Evolutionary conservation across 768 basidiomycete genomes (phyloP).

Genomic region (Pleurotus pulmonarius): DNA sequence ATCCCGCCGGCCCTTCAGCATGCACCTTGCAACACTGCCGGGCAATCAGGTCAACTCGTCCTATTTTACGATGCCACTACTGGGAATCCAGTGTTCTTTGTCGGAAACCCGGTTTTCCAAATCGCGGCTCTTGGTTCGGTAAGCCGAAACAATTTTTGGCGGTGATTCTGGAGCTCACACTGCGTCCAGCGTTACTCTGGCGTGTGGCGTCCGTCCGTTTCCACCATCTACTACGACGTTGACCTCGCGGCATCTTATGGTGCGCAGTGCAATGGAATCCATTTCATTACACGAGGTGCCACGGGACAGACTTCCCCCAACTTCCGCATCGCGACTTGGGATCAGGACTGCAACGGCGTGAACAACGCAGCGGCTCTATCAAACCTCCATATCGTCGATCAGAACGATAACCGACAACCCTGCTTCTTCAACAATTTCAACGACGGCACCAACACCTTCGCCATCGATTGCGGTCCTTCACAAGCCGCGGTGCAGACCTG

Average conservation of each 20-base stretch:
- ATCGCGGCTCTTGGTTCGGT: neutral
- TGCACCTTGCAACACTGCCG: neutral
- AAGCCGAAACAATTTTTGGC: neutral
- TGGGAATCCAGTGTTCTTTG: neutral
- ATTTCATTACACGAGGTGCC: neutral
- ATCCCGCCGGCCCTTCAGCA: neutral
- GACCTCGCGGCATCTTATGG: neutral
- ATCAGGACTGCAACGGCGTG: neutral
- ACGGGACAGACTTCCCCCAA: neutral
- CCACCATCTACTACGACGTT: neutral
- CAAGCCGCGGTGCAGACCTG: neutral
- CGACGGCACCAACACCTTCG: neutral
- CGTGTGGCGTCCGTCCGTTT: neutral
- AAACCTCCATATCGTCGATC: neutral
- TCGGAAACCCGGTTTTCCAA: neutral
- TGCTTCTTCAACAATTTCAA: constrained; percentile 6
- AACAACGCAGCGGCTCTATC: neutral
- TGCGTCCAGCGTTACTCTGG: neutral
- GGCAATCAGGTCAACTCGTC: neutral
- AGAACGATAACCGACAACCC: neutral
- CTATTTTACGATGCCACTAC: neutral
- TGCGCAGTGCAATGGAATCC: neutral
- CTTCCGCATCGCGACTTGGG: constrained; percentile 1
- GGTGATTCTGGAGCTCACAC: neutral
- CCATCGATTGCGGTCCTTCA: neutral